Conservation (phyloP, 192 early-diverging fungal species). For the Coemansia sp. region DNA sequence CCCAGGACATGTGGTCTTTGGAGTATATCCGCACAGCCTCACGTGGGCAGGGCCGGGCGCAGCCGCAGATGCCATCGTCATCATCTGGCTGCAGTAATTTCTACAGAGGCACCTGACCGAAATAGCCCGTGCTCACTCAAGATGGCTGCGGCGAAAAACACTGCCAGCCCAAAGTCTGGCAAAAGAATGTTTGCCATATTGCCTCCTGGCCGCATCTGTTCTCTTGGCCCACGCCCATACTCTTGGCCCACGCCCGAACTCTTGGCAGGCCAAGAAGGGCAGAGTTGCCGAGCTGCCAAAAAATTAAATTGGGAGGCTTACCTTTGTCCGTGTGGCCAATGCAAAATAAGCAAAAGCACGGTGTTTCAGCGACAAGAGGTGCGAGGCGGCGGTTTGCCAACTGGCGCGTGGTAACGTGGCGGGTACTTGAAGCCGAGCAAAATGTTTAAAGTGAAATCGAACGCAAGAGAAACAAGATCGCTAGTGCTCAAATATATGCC, state of each 20-base stretch:
- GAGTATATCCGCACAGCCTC: neutral
- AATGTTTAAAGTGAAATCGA: neutral
- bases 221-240: neutral
- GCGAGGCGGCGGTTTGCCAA: slow-evolving; percentile 6
- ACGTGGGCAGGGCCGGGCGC: neutral
- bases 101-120: slow-evolving; percentile 7
- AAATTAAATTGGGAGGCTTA: slow-evolving; percentile 1
- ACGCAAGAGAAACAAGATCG: neutral
- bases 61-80: slow-evolving; percentile 1
- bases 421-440: neutral
- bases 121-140: neutral
- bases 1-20: slow-evolving; percentile 4
- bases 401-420: slow-evolving; percentile 2
- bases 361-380: neutral
- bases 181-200: neutral
- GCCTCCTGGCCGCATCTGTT: too few species aligned
- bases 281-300: neutral
- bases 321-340: neutral
- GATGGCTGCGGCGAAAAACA: neutral
- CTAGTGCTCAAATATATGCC: neutral
- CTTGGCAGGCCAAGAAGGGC: neutral
- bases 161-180: neutral
- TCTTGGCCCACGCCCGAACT: neutral
- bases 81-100: slow-evolving; percentile 4
- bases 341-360: neutral